These are phyloP conservation scores for Oryza nivara DNA, from an alignment of 176 grass and related monocot genomes.

Conservation along the genomic window DNA sequence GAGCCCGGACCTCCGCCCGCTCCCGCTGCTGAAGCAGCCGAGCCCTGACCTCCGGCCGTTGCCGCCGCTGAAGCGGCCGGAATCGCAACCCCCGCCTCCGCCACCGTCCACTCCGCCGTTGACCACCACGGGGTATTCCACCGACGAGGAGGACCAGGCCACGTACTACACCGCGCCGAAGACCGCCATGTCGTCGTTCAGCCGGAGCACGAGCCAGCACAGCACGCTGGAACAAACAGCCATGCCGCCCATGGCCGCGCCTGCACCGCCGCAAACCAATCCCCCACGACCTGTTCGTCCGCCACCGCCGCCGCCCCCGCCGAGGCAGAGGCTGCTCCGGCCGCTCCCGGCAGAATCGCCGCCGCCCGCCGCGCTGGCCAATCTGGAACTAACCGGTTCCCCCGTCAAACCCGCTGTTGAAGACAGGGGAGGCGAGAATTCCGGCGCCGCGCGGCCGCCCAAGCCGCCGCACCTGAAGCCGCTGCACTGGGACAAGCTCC, in stretches of 20 bases:
- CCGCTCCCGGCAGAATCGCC: slow-evolving; percentile 52
- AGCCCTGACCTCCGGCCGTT: slow-evolving; percentile 77
- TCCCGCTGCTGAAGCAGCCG: slow-evolving; percentile 44
- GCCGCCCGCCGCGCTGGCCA: slow-evolving; percentile 36
- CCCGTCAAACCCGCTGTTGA: slow-evolving; percentile 31
- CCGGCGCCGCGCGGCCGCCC: slow-evolving; percentile 35
- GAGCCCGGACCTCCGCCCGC: slow-evolving; percentile 71
- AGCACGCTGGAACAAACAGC: slow-evolving; percentile 44
- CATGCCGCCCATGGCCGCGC: background rate
- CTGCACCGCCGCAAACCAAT: background rate
- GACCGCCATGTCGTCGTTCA: slow-evolving; percentile 51
- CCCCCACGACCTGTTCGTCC: background rate
- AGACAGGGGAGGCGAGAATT: slow-evolving; percentile 32
- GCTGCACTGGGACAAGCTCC: slow-evolving; percentile 73
- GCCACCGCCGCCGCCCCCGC: background rate
- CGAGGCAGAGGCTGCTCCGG: slow-evolving; percentile 49
- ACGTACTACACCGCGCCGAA: slow-evolving; percentile 61
- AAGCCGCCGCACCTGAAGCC: slow-evolving; percentile 56
- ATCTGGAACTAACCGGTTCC: slow-evolving; percentile 34
- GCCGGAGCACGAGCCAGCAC: slow-evolving; percentile 64
- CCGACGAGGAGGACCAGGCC: slow-evolving; percentile 51
- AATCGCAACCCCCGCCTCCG: background rate
- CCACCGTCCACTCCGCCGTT: slow-evolving; percentile 40
- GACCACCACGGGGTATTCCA: slow-evolving; percentile 44
- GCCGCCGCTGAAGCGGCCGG: slow-evolving; percentile 47